These are phyloP conservation scores for Copromyces sp. DNA, from an alignment of 495 filamentous ascomycete species.

Conservation along the genomic window DNA sequence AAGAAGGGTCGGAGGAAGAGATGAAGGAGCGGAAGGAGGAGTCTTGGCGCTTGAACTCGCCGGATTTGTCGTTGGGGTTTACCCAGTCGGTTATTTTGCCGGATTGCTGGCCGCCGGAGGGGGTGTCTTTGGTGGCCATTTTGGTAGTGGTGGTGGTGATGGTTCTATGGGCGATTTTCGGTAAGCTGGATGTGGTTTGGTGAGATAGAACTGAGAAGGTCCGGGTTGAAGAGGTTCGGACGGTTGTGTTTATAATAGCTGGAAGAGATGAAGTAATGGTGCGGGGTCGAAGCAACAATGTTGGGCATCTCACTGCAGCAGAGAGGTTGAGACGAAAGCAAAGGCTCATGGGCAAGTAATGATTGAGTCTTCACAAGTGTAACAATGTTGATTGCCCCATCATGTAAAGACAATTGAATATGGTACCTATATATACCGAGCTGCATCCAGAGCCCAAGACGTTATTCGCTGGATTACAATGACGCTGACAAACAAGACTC, in stretches of 20 bases:
- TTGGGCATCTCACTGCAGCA: neutral
- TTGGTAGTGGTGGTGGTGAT: neutral
- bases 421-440: neutral
- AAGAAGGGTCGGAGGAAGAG: conserved; percentile 38
- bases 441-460: neutral
- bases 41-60: conserved; percentile 79
- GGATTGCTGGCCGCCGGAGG: neutral
- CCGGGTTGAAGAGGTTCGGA: neutral
- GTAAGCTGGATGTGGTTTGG: neutral
- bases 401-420: neutral
- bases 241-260: neutral
- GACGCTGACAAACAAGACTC: neutral
- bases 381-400: neutral
- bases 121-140: conserved; percentile 10
- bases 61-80: conserved; percentile 55
- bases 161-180: neutral
- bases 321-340: neutral
- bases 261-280: neutral
- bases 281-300: neutral
- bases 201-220: neutral
- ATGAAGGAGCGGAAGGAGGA: conserved; percentile 65
- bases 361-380: neutral
- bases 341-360: neutral
- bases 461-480: neutral
- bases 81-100: conserved; percentile 76